Evolutionary conservation across 768 basidiomycete species (phyloP).

Genomic region (Termitomyces titanicus): DNA sequence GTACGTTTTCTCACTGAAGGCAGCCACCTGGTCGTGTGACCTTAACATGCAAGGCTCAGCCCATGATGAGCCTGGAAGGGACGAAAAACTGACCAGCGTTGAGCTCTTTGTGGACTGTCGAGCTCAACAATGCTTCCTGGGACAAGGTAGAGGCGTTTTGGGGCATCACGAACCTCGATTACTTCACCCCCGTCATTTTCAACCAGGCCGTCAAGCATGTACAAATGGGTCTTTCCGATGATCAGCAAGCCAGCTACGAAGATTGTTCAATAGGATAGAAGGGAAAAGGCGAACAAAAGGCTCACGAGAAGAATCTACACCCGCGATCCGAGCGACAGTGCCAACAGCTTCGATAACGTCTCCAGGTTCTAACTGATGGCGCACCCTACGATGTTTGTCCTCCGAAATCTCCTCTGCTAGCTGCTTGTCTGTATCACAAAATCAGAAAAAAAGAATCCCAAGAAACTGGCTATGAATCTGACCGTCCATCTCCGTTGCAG

Average conservation of each 20-base stretch:
- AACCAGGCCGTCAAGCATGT: slow-evolving; percentile 87
- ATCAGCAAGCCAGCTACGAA: slow-evolving; percentile 79
- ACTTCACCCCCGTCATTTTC: slow-evolving; percentile 86
- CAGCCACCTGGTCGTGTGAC: slow-evolving; percentile 75
- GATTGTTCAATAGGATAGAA: background rate
- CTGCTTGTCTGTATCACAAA: slow-evolving; percentile 40
- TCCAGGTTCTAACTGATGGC: slow-evolving; percentile 84
- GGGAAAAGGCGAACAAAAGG: slow-evolving; percentile 9
- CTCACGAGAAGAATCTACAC: slow-evolving; percentile 90
- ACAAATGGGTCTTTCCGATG: slow-evolving; percentile 79
- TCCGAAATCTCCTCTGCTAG: slow-evolving; percentile 78
- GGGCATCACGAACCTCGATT: slow-evolving; percentile 84
- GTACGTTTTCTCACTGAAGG: slow-evolving; percentile 78
- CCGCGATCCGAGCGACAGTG: slow-evolving; percentile 84
- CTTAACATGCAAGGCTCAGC: slow-evolving; percentile 33
- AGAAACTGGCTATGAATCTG: background rate
- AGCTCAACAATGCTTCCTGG: slow-evolving; percentile 83
- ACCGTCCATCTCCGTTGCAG: slow-evolving; percentile 63
- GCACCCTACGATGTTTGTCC: slow-evolving; percentile 83
- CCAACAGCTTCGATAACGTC: slow-evolving; percentile 85
- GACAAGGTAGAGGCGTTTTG: slow-evolving; percentile 75
- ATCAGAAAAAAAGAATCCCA: background rate
- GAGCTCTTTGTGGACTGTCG: slow-evolving; percentile 75
- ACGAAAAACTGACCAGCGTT: slow-evolving; percentile 60
- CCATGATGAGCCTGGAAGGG: background rate